Percentiles rank a stretch among this genome's conserved stretches.
phyloP scores from a whole-genome alignment of 306 rosid species.

The Malus fusca region DNA sequence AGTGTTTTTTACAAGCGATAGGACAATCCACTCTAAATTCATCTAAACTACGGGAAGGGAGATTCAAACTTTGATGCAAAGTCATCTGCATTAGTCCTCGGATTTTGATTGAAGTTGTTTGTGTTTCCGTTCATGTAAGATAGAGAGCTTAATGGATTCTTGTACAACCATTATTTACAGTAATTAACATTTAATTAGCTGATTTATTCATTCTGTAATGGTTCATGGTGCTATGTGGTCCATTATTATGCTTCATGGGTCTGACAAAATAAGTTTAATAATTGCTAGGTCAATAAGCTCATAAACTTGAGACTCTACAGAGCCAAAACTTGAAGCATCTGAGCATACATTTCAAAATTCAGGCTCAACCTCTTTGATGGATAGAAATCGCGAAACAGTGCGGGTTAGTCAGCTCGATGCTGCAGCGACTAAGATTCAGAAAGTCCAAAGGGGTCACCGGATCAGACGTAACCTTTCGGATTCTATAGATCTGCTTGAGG shows the following conservation, averaged over 20 bases:
- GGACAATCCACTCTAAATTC: no score
- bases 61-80: no score
- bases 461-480: no score
- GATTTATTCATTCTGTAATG: not conserved
- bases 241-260: not conserved
- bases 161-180: not conserved
- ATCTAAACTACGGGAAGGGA: not conserved
- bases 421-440: no score
- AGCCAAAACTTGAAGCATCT: not conserved
- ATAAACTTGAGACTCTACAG: not conserved
- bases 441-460: no score
- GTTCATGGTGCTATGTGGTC: not conserved
- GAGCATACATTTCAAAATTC: not conserved
- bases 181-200: not conserved
- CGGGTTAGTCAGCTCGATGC: constrained; percentile 10
- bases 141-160: not conserved
- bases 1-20: not conserved
- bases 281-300: not conserved
- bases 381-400: not conserved
- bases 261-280: not conserved
- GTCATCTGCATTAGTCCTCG: no score
- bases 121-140: not conserved
- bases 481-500: no score
- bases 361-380: not conserved
- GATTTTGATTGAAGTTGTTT: no score